These are phyloP conservation scores for Asterella californica DNA, from an alignment of 225 moss, liverwort and hornwort species.

Conservation along the genomic window DNA sequence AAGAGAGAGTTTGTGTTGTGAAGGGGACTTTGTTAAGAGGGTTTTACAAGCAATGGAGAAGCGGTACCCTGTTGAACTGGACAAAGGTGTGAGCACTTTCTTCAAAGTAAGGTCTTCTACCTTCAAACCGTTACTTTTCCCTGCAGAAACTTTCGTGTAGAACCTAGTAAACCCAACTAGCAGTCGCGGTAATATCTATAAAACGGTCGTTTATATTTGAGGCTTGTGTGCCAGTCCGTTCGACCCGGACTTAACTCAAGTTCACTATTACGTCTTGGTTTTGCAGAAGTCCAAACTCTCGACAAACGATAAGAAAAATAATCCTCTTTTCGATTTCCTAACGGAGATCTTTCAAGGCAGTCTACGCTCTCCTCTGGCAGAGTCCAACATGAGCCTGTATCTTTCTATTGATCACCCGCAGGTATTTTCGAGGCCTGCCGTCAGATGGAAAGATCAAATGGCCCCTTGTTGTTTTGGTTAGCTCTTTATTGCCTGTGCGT, in stretches of 20 bases:
- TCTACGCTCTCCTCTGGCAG: conserved; percentile 65
- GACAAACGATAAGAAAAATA: conserved; percentile 29
- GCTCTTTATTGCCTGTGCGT: no score
- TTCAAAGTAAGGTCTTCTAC: conserved; percentile 50
- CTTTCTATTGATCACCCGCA: conserved; percentile 86
- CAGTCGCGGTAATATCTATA: no score
- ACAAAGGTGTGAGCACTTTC: conserved; percentile 54
- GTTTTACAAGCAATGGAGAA: conserved; percentile 60
- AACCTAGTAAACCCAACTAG: no score
- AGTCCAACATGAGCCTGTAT: conserved; percentile 78
- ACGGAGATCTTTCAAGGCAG: conserved; percentile 71
- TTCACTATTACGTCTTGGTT: not conserved
- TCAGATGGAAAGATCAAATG: no score
- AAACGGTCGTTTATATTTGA: no score
- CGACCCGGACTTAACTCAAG: no score
- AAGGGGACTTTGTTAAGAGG: conserved; percentile 63
- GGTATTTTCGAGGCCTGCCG: no score
- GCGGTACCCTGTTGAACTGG: conserved; percentile 69
- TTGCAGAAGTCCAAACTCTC: conserved; percentile 35
- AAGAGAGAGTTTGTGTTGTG: conserved; percentile 12
- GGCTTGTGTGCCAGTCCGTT: no score
- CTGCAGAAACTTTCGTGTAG: no score
- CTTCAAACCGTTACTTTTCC: no score
- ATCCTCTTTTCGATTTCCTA: conserved; percentile 53
- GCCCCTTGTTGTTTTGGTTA: no score